Evolutionary conservation across 75 land plant genomes (phyloP), one percentile per base, ranked within the genome.

Genomic region (Picea glauca): DNA sequence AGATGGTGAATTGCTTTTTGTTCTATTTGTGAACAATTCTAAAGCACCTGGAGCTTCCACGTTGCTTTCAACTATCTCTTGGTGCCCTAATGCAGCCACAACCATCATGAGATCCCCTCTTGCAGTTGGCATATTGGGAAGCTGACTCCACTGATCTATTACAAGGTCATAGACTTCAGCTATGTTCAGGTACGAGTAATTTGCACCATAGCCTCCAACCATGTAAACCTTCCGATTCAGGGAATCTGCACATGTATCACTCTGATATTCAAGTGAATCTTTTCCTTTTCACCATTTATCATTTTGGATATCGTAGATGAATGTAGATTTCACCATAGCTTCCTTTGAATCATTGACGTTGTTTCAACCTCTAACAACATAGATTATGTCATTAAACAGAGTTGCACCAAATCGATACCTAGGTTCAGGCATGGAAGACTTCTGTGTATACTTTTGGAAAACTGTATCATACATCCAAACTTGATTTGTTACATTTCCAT

Each of bases 81-180:
- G 26, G 26, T 26, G 26, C 76, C 83, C 87, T 11, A 74, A 74
- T 20, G 38, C 21, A 13, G 80, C 62, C 38, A 17, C 50, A 23
- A 63, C 87, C 76, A 85, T 83, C 85, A 86, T 83, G 54, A 79
- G 87, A 79, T 86, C 87, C 46, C 87, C 87, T 8, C 87, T 85
- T 7, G 85, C 58, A 31, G 87, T 79, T 35, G 87, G 85, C 87
- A 86, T 86, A 38, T 83, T 67, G 15, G 85, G 58, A 20, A 77
- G 26, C 58, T 46, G 30, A 33, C 78, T 43, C 87, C 87, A 83
- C n/a, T 40, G 20, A n/a, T 80, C 70, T 13, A 64, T 33, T 75
- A 40, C 74, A 58, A 82, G 81, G 64, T 86, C 87, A 79, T 80
- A 86, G 3, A 79, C 82, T 18, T 76, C 70, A 18, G 23, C 80